Evolutionary conservation across 805 yeast species (phyloP), one percentile per base, ranked within the genome.

Genomic region (Starmera pachycereana): DNA sequence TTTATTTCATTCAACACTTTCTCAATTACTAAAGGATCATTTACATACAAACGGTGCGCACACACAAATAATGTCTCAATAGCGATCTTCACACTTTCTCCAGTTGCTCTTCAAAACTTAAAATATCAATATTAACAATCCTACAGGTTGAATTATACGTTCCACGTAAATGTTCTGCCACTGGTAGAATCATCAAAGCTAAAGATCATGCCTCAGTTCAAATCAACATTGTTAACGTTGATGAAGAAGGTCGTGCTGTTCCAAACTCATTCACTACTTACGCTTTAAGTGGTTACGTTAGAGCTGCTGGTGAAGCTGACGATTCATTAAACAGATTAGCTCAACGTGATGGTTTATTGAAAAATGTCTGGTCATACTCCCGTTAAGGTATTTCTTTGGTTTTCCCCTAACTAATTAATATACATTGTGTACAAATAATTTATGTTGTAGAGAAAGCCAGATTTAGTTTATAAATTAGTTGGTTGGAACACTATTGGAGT

Each of bases 111-210:
- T 22, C 27, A 22, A 22, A 22, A 7, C 27, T 22, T 5, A 3
- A 8, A 22, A 22, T 22, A 7, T 22, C 9, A 7, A 22, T 22
- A 22, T 6, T 22, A 22, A 22, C 27, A 33, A 33, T 12, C 32
- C 12, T 29, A 29, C 32, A 86, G 97, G 97, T 92, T 74, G 98
- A 92, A 82, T 88, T 92, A 75, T 92, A 92, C 95, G 95, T 90
- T 74, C 98, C 98, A 79, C 87, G 98, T 83, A 92, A 92, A 80
- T 92, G 98, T 81, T 92, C 98, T 75, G 98, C 98, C 68, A 88
- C 98, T 75, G 89, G 88, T 96, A 88, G 97, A 80, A 88, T 92
- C 77, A 89, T 92, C 82, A 88, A 87, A 80, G 89, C 98, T 65
- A 89, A 92, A 81, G 98, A 92, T 76, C 98, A 92, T 74, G 92